phyloP scores from a whole-genome alignment of 108 stramenopile species.

The Fragilariopsis cylindrus region DNA sequence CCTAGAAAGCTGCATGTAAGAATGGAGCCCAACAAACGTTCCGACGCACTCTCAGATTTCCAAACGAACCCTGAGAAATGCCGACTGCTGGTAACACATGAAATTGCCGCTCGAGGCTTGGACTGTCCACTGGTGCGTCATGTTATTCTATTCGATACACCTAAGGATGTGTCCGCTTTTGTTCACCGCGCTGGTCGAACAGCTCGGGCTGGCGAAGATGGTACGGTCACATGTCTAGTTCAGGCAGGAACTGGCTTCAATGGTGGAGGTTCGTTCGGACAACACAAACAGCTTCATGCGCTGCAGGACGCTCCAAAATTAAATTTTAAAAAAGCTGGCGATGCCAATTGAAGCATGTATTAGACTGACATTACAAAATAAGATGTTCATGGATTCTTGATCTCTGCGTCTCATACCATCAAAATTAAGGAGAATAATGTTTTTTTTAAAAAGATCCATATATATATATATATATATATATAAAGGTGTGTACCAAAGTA shows the following conservation, averaged over 20 bases:
- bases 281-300: constrained; percentile 8
- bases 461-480: too few species aligned
- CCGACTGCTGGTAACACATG: constrained; percentile 69
- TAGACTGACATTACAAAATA: too few species aligned
- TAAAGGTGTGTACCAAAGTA: too few species aligned
- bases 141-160: constrained; percentile 89
- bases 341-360: too few species aligned
- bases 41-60: neutral
- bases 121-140: constrained; percentile 89
- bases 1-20: neutral
- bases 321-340: neutral
- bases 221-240: constrained; percentile 83
- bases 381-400: too few species aligned
- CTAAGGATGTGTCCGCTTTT: constrained; percentile 85
- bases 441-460: too few species aligned
- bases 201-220: constrained; percentile 86
- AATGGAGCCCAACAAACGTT: too few species aligned
- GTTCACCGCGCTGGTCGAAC: constrained; percentile 91
- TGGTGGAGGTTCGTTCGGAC: neutral
- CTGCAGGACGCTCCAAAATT: constrained; percentile 5
- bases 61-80: neutral
- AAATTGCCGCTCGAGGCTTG: constrained; percentile 87
- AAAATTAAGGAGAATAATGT: too few species aligned
- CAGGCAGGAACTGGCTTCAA: constrained; percentile 9
- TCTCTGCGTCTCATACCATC: too few species aligned